Conservation (phyloP, 169 alveolate genomes). For the Cryptosporidium sp. region DNA sequence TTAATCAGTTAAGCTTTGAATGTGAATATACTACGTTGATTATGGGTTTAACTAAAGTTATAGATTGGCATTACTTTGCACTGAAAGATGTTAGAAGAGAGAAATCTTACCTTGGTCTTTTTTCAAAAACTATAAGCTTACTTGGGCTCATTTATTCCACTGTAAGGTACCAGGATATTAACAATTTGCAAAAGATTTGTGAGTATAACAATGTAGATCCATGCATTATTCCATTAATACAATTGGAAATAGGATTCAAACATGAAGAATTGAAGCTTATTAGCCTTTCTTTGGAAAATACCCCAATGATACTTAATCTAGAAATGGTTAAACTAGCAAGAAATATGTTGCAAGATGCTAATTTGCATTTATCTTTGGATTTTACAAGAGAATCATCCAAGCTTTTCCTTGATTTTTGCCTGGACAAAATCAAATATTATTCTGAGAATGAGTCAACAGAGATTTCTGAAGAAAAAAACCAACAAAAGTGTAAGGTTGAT, state of each 20-base stretch:
- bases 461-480: not conserved
- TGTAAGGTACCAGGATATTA: slow-evolving; percentile 28
- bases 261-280: slow-evolving; percentile 29
- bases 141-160: slow-evolving; percentile 21
- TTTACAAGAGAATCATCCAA: slow-evolving; percentile 19
- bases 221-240: slow-evolving; percentile 31
- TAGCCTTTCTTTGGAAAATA: slow-evolving; percentile 17
- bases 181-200: slow-evolving; percentile 1
- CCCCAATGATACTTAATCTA: not conserved
- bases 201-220: slow-evolving; percentile 19
- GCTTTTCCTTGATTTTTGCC: slow-evolving; percentile 36
- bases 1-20: not conserved
- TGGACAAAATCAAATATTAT: slow-evolving; percentile 29
- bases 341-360: not conserved
- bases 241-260: slow-evolving; percentile 43
- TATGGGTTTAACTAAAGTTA: not conserved
- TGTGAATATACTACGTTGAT: not conserved
- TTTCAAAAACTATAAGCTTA: slow-evolving; percentile 31
- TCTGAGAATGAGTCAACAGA: not conserved
- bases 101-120: slow-evolving; percentile 23
- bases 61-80: slow-evolving; percentile 38
- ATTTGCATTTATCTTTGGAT: slow-evolving; percentile 26
- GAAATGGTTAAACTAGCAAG: slow-evolving; percentile 18
- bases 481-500: not conserved
- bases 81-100: not conserved